Conservation (phyloP, 768 basidiomycete species). For the Leccinum rimulosum region DNA sequence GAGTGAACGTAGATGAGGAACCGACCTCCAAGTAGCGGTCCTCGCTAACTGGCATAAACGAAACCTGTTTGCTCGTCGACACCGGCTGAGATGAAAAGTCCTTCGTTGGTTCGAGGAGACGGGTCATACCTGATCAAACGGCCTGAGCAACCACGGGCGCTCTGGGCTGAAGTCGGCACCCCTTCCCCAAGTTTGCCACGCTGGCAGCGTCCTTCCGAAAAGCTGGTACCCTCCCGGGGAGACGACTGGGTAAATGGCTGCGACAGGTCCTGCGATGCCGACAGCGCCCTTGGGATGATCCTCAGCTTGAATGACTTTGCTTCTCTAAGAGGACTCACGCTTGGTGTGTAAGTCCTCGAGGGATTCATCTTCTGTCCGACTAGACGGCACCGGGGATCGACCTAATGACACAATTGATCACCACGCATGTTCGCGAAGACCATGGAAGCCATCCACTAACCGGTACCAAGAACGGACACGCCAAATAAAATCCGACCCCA, state of each 20-base stretch:
- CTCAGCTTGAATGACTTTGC: neutral
- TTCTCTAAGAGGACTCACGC: conserved; percentile 34
- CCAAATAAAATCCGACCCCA: conserved; percentile 63
- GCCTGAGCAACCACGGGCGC: conserved; percentile 56
- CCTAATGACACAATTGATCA: conserved; percentile 29
- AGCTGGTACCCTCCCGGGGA: conserved; percentile 68
- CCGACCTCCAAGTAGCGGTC: conserved; percentile 47
- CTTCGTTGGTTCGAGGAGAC: neutral
- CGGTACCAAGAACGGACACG: conserved; percentile 60
- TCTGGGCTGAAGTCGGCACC: conserved; percentile 45
- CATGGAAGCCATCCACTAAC: conserved; percentile 32
- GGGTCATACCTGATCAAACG: conserved; percentile 55
- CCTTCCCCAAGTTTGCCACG: conserved; percentile 64
- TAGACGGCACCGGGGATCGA: conserved; percentile 56
- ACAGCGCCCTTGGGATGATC: conserved; percentile 50
- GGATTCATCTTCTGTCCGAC: conserved; percentile 77
- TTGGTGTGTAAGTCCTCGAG: conserved; percentile 62
- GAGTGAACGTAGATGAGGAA: neutral
- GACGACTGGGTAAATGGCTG: conserved; percentile 64
- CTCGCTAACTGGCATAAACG: conserved; percentile 48
- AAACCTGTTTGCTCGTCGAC: conserved; percentile 35
- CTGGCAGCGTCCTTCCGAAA: conserved; percentile 59
- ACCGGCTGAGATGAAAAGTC: neutral
- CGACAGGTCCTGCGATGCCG: conserved; percentile 65
- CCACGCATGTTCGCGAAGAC: neutral